phyloP scores from a whole-genome alignment of 2,329 filamentous ascomycete species.

The Fusarium lateritium region DNA sequence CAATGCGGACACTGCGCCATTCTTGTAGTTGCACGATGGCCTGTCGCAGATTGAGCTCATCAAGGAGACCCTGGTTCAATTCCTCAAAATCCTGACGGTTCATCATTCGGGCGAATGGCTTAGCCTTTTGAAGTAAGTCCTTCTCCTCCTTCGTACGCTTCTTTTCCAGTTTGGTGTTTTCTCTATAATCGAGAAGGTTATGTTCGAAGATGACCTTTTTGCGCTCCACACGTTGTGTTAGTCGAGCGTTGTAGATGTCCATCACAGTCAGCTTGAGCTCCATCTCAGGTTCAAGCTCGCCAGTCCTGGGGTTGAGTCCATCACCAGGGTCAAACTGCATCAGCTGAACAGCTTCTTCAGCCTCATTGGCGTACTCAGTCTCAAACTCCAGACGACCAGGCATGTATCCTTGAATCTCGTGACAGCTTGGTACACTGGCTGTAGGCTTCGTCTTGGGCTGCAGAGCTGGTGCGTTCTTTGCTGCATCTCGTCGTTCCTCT shows the following conservation, averaged over 20 bases:
- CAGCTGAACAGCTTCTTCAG: constrained; percentile 96
- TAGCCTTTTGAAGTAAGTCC: constrained; percentile 91
- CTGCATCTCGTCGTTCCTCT: constrained; percentile 89
- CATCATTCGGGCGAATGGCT: constrained; percentile 98
- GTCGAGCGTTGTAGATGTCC: constrained; percentile 95
- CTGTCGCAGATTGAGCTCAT: constrained; percentile 91
- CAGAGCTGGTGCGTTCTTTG: constrained; percentile 85
- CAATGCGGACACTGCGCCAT: constrained; percentile 89
- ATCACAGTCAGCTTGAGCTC: constrained; percentile 98
- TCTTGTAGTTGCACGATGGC: constrained; percentile 94
- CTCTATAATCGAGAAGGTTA: constrained; percentile 91
- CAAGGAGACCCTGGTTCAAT: constrained; percentile 86
- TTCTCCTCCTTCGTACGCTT: constrained; percentile 96
- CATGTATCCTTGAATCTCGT: constrained; percentile 99
- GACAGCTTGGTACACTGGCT: constrained; percentile 93
- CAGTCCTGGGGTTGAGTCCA: constrained; percentile 86
- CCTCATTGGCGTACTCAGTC: constrained; percentile 97
- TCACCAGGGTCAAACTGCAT: constrained; percentile 99
- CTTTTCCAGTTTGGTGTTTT: constrained; percentile 91
- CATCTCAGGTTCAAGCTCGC: constrained; percentile 94
- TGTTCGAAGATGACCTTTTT: constrained; percentile 99
- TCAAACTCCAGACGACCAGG: constrained; percentile 97
- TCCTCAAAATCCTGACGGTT: constrained; percentile 91
- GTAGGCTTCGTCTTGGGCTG: constrained; percentile 97
- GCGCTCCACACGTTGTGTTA: constrained; percentile 91